Evolutionary conservation across 148 eudicot genomes (phyloP), one percentile per base, ranked within the genome.

Genomic region (Rhododendron williamsianum): DNA sequence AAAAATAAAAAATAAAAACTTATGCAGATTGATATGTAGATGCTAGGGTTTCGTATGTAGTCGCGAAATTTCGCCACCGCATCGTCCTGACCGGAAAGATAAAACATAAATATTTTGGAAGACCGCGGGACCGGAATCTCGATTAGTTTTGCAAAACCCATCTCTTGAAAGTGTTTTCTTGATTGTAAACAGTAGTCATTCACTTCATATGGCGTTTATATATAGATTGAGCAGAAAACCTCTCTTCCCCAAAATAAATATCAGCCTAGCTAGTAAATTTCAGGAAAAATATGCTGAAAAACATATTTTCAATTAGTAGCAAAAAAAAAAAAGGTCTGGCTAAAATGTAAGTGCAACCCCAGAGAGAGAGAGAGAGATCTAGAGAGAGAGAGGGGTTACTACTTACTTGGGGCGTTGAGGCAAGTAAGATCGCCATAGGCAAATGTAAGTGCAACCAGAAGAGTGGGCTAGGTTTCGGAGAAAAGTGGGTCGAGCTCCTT

Each of bases 361-460:
- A 41, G 18, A 12, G 15, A 12, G 8, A 45, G 18, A 33, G 41
- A 79, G 33, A 74, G 69, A 52, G 41, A 43, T 27, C 27, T 27
- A 74, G 65, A 69, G 45, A 74, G 43, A 56, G 54, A 36, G 27
- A 35, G 82, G 18, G 86, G 45, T 71, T 51, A 23, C 19, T 54
- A 54, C 6, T 36, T 86, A 89, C 90, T 88, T 88, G 65, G 91
- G 84, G 60, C 84, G 84, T 12, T 81, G 89, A 69, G 93, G 88
- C 2, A 88, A 73, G 86, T 88, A 92, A 18, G 85, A 86, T 58
- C 8, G 65, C 99, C 99, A 95, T 9, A 97, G 94, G 88, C 94
- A 95, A 88, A 94, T 91, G 87, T 94, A 93, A 58, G 91, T 87
- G 88, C 85, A 92, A 45, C 90, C 91, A 77, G 91, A 86, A 56